A percentile compares a stretch with the other conserved stretches of the same genome.
Evolutionary conservation across 1,284 basidiomycete genomes (phyloP).

Genomic region (Sanghuangporus weigelae): DNA sequence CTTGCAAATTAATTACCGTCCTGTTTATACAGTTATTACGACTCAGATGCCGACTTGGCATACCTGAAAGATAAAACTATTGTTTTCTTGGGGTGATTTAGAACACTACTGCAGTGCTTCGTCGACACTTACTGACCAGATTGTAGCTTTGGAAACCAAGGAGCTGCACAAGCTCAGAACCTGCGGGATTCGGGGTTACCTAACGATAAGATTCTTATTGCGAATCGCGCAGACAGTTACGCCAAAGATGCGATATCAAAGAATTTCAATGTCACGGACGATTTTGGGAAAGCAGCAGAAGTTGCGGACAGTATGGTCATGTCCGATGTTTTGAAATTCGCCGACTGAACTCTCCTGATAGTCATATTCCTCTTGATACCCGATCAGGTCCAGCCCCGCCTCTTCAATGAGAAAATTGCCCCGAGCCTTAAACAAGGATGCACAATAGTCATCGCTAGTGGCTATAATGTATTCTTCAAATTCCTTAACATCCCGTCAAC

Average conservation of each 20-base stretch:
- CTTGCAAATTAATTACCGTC: background rate
- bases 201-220: constrained; percentile 55
- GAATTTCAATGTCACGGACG: constrained; percentile 52
- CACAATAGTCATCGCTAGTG: constrained; percentile 55
- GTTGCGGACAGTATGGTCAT: constrained; percentile 44
- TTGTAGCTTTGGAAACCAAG: constrained; percentile 58
- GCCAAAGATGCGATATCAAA: constrained; percentile 51
- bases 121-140: constrained; percentile 3
- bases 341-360: constrained; percentile 21
- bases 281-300: constrained; percentile 51
- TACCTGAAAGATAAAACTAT: constrained; percentile 47
- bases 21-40: constrained; percentile 44
- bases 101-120: background rate
- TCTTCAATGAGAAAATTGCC: constrained; percentile 52
- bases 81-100: constrained; percentile 52
- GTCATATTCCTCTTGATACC: constrained; percentile 59
- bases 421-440: constrained; percentile 45
- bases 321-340: background rate
- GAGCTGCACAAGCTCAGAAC: constrained; percentile 63
- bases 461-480: constrained; percentile 62
- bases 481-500: constrained; percentile 46
- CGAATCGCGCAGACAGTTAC: constrained; percentile 53
- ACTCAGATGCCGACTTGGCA: constrained; percentile 50
- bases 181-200: constrained; percentile 57
- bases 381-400: constrained; percentile 56